These are phyloP conservation scores for Lithohypha guttulata DNA, from an alignment of 2,329 filamentous ascomycete species.

Conservation along the genomic window DNA sequence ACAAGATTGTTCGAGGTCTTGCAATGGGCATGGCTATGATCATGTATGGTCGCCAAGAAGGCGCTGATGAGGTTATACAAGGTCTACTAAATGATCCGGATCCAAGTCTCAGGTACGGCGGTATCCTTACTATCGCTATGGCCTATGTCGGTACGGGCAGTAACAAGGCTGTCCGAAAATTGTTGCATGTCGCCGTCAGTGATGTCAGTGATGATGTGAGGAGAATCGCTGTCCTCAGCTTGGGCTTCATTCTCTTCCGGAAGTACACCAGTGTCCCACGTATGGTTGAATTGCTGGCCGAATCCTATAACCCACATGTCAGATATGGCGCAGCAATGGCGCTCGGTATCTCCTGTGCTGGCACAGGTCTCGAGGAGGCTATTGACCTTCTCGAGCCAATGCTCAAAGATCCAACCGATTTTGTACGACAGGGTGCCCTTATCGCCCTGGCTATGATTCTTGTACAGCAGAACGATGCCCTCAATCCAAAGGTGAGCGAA, in stretches of 20 bases:
- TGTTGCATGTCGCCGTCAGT: slow-evolving; percentile 91
- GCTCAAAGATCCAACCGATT: slow-evolving; percentile 98
- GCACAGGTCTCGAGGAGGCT: slow-evolving; percentile 89
- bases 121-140: slow-evolving; percentile 96
- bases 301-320: slow-evolving; percentile 98
- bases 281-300: slow-evolving; percentile 95
- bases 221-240: slow-evolving; percentile 89
- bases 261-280: slow-evolving; percentile 94
- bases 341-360: slow-evolving; percentile 92
- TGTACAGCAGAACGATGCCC: slow-evolving; percentile 97
- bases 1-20: slow-evolving; percentile 94
- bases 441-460: slow-evolving; percentile 96
- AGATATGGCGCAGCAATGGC: slow-evolving; percentile 98
- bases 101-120: slow-evolving; percentile 85
- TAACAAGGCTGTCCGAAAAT: slow-evolving; percentile 95
- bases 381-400: slow-evolving; percentile 96
- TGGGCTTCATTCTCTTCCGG: slow-evolving; percentile 96
- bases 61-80: slow-evolving; percentile 87
- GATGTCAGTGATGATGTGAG: slow-evolving; percentile 97
- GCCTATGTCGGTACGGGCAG: slow-evolving; percentile 95
- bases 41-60: slow-evolving; percentile 94
- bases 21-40: slow-evolving; percentile 95
- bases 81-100: slow-evolving; percentile 88
- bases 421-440: slow-evolving; percentile 89
- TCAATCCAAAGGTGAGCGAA: slow-evolving; percentile 90